Percentiles rank a stretch among this genome's conserved stretches.
Conservation (phyloP, 306 rosid genomes). For the Mimosa bimucronata region DNA sequence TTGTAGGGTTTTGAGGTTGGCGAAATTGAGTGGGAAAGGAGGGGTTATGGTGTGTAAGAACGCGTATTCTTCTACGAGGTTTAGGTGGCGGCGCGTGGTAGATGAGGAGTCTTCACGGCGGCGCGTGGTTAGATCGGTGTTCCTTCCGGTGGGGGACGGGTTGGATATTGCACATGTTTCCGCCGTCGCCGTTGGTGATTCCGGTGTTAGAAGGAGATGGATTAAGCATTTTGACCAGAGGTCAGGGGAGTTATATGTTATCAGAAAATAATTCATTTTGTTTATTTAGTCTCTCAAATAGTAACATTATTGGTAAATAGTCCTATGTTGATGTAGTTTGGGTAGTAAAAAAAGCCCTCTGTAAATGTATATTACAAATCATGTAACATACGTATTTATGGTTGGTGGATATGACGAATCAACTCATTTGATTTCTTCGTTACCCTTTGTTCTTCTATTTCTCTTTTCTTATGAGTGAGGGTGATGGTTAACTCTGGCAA, state of each 20-base stretch:
- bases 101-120: constrained; percentile 56
- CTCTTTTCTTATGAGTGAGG: too few relatives aligned
- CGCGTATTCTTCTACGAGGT: constrained; percentile 52
- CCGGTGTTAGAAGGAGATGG: constrained; percentile 55
- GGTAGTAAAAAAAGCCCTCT: not conserved
- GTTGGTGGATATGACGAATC: too few relatives aligned
- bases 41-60: constrained; percentile 82
- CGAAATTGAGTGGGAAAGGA: constrained; percentile 60
- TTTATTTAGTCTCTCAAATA: not conserved
- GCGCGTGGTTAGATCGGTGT: constrained; percentile 72
- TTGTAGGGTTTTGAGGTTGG: constrained; percentile 48
- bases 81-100: constrained; percentile 63
- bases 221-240: constrained; percentile 71
- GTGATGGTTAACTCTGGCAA: too few relatives aligned
- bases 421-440: too few relatives aligned
- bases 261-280: constrained; percentile 50
- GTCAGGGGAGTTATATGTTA: constrained; percentile 82
- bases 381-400: not conserved
- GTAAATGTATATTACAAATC: not conserved
- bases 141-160: constrained; percentile 87
- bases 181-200: constrained; percentile 41
- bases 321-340: not conserved
- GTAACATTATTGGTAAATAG: not conserved
- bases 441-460: too few relatives aligned
- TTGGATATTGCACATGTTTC: constrained; percentile 86